Evolutionary conservation across 2,329 filamentous ascomycete genomes (phyloP), one percentile per base, ranked within the genome.

Genomic region (Chaetomiaceae sp.): DNA sequence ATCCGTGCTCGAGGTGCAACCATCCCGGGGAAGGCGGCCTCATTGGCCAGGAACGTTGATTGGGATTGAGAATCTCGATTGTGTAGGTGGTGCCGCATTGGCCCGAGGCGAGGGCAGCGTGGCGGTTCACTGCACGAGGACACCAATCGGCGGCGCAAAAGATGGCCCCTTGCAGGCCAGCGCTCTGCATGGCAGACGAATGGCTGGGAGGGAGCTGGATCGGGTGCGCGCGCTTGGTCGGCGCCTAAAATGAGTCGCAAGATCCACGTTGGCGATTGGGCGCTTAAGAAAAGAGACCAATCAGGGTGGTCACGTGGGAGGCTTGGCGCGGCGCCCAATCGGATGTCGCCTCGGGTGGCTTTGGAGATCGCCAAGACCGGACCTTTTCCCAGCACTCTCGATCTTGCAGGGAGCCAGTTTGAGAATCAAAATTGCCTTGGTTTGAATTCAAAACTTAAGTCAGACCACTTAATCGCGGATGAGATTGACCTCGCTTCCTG

Each of bases 161-260:
- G 27, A 39, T 45, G 53, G 51, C 15, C 9, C 25, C 44, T 50
- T 59, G 59, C 58, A 57, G 56, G 42, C 48, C 27, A 37, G 3
- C 20, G 11, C 14, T 31, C 27, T 31, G 4, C 27, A 9, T 31
- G 4, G 17, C n/a, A 6, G 12, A 17, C 36, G 43, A 45, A 45
- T 45, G 42, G 42, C 27, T 33, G 42, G 8, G 42, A 17, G 27
- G 8, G 27, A 31, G 27, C 27, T 31, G 27, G 8, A 4, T 6
- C n/a, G n/a, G 37, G 48, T 36, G 51, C 23, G 53, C 56, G 61
- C 61, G 60, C 60, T 62, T 61, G 56, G 46, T 38, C 43, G 57
- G 61, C 61, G 61, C 56, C 48, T 62, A 62, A 57, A 59, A 54
- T 43, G 57, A 40, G 19, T 5, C 38, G 25, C 39, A 46, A 14